Evolutionary conservation across 768 basidiomycete genomes (phyloP).

Genomic region (Imleria badia): DNA sequence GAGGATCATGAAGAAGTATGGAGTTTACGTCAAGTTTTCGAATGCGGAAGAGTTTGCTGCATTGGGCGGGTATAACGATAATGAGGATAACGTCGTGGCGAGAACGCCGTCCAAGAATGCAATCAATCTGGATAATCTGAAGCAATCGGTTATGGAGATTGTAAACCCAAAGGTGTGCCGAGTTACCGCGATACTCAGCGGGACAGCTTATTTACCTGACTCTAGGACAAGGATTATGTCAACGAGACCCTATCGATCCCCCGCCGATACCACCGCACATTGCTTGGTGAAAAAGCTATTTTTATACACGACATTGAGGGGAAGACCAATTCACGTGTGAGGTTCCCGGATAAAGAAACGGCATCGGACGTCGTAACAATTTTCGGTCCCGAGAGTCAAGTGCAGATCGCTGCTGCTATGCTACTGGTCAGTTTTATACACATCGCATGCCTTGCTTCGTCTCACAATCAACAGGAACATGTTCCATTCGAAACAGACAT

Average conservation of each 20-base stretch:
- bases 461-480: conserved; percentile 65
- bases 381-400: conserved; percentile 95
- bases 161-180: conserved; percentile 86
- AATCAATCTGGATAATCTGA: conserved; percentile 90
- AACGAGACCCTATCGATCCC: conserved; percentile 93
- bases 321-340: conserved; percentile 91
- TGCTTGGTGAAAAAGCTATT: conserved; percentile 94
- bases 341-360: conserved; percentile 90
- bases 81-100: conserved; percentile 99
- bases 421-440: conserved; percentile 60
- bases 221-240: conserved; percentile 93
- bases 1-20: conserved; percentile 99
- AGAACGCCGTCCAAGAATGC: conserved; percentile 98
- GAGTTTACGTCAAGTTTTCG: conserved; percentile 99
- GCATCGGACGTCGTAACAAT: conserved; percentile 96
- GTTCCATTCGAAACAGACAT: conserved; percentile 96
- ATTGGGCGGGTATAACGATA: conserved; percentile 92
- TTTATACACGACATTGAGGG: conserved; percentile 97
- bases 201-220: conserved; percentile 1
- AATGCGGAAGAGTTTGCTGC: conserved; percentile 97
- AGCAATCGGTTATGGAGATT: conserved; percentile 95
- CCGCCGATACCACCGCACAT: conserved; percentile 89
- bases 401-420: conserved; percentile 96
- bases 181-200: neutral
- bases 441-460: neutral